Conservation (phyloP, 2,329 filamentous ascomycete genomes). For the Teratosphaeria viscida region DNA sequence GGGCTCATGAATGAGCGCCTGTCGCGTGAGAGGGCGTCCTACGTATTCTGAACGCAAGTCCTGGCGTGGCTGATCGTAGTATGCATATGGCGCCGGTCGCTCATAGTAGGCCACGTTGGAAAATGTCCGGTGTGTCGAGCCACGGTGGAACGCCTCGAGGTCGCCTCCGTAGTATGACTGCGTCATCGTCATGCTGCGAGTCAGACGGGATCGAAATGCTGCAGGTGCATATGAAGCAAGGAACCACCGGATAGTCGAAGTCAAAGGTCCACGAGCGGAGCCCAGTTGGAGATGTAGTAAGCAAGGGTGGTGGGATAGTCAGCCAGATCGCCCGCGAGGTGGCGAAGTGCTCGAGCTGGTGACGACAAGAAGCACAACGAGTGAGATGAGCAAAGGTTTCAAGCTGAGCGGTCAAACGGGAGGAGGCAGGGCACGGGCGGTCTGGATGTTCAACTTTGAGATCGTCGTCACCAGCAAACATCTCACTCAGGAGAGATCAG, state of each 20-base stretch:
- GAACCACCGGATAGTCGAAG: background rate
- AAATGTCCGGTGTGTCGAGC: constrained; percentile 11
- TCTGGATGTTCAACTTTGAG: background rate
- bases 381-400: background rate
- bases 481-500: background rate
- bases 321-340: background rate
- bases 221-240: background rate
- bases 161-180: constrained; percentile 20
- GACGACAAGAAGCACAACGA: background rate
- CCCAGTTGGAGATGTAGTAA: background rate
- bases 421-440: background rate
- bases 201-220: constrained; percentile 4
- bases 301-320: background rate
- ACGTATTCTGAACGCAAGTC: constrained; percentile 16
- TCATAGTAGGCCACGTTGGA: constrained; percentile 16
- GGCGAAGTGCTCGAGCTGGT: background rate
- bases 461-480: background rate
- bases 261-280: background rate
- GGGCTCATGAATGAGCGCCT: constrained; percentile 21
- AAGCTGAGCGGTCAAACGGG: background rate
- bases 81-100: constrained; percentile 15
- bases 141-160: constrained; percentile 15
- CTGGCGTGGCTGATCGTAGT: constrained; percentile 16
- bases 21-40: constrained; percentile 10
- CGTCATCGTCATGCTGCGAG: constrained; percentile 20